Evolutionary conservation across 2,329 filamentous ascomycete species (phyloP), one percentile per base, ranked within the genome.

Genomic region (Talaromyces albobiverticillius): DNA sequence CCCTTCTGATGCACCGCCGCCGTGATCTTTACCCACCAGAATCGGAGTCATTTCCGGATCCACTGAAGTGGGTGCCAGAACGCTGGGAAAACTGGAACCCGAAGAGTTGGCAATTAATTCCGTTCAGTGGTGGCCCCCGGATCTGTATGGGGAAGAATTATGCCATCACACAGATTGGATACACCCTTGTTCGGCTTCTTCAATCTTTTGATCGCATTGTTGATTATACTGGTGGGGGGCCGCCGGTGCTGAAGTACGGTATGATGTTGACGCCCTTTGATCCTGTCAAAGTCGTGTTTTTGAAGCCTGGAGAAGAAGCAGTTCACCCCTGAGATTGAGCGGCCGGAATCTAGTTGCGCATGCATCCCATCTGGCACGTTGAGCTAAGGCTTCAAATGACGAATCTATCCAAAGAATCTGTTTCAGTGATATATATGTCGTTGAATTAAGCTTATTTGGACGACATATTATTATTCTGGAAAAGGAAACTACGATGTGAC

Each of bases 31-130:
- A 79, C 59, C 78, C 78, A 1, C 60, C 71, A 0, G 46, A 59
- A 0, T 67, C 62, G 5, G 60, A 66, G 1, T 65, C 65, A 8
- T 75, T 79, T 58, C 71, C 76, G 2, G 70, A 73, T 31, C 64
- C 72, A 5, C 58, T 67, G 3, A 54, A 61, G 4, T 81, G 78
- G 54, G 71, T 71, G 5, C 79, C 79, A 0, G 79, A 81, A 53
- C 61, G 79, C 31, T 81, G 78, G 78, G 70, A 78, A 14, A 58
- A 57, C 0, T 80, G 77, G 77, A 76, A 72, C 6, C 78, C 78
- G 0, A 76, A 76, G 58, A 60, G 62, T 11, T 82, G 77, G 78
- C 75, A 74, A 1, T 67, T 60, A 57, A 60, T 59, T 22, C 64
- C 60, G 26, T 70, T 64, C 59, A 63, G 63, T 49, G 62, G 57